A percentile compares a stretch with the other conserved stretches of the same genome.
Evolutionary conservation across 192 early-diverging fungal genomes (phyloP).

Genomic region (Coemansia sp.): DNA sequence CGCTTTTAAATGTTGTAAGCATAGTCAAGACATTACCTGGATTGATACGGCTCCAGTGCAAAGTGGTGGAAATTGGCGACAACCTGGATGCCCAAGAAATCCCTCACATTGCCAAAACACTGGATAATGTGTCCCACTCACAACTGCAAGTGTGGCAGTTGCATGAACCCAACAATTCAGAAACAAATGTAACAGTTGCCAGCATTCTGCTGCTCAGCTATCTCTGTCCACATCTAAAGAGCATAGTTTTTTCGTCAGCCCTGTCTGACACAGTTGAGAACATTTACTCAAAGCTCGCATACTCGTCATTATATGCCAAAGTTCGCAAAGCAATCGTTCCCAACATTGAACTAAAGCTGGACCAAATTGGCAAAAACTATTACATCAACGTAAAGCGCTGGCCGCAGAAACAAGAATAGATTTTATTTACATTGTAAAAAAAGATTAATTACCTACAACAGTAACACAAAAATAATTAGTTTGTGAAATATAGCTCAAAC

Average conservation of each 20-base stretch:
- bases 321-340: neutral
- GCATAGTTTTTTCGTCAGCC: neutral
- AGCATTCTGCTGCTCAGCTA: neutral
- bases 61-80: neutral
- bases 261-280: neutral
- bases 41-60: neutral
- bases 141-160: conserved; percentile 8
- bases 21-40: neutral
- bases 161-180: neutral
- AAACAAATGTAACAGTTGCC: neutral
- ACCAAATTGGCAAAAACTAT: conserved; percentile 1
- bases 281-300: conserved; percentile 7
- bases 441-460: neutral
- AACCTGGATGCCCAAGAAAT: neutral
- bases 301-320: neutral
- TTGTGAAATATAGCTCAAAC: neutral
- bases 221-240: neutral
- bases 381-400: neutral
- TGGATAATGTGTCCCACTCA: neutral
- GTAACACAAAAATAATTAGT: neutral
- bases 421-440: neutral
- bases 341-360: neutral
- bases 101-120: neutral
- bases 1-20: neutral
- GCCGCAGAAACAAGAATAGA: neutral